Base-by-base conservation (phyloP, 2,329 filamentous ascomycete species). In the Beauveria bassiana region DNA sequence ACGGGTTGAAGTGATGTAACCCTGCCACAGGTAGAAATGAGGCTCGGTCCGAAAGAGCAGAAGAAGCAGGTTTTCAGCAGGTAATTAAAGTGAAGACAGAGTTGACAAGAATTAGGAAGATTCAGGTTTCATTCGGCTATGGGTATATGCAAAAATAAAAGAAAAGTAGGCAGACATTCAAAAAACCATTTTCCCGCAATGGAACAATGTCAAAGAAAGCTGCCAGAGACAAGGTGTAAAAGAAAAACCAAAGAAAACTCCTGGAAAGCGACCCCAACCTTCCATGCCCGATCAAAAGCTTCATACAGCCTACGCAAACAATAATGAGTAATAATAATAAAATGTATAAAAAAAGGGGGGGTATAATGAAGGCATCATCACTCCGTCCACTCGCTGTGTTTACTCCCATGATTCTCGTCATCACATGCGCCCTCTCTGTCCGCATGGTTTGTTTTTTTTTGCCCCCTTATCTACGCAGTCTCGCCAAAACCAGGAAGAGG, bases 401-500 rank as follows among this genome's bases (percentile, higher is more conserved):
- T 16, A 18, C 14, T 40, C 47, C 45, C 45, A 34, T 46, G n/a
- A 18, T 28, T 10, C 2, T 38, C 43, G 7, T 49, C 5, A 40
- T 14, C 12, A 5, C 28, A 26, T 42, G n/a, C 49, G 10, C 42
- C 4, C 22, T 38, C 26, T 38, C 26, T 38, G 16, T 47, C 16
- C 40, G 26, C 14, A 22, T 18, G 9, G 18, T 40, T 18, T 18
- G 5, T 18, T 40, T 18, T 22, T 7, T 22, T 40, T 7, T 18
- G 4, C 18, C 14, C 3, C 31, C n/a, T 1, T 4, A 20, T 47
- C 34, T 46, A 61, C 12, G 24, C 59, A 26, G 31, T 50, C 34
- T 65, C 66, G 24, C 51, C 68, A 59, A 38, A 10, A 2, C 49
- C 56, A 1, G 50, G 43, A 18, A 51, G 61, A 43, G 45, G 63